Evolutionary conservation across 2,329 filamentous ascomycete species (phyloP), one percentile per base, ranked within the genome.

Genomic region (Ascomycota sp.): DNA sequence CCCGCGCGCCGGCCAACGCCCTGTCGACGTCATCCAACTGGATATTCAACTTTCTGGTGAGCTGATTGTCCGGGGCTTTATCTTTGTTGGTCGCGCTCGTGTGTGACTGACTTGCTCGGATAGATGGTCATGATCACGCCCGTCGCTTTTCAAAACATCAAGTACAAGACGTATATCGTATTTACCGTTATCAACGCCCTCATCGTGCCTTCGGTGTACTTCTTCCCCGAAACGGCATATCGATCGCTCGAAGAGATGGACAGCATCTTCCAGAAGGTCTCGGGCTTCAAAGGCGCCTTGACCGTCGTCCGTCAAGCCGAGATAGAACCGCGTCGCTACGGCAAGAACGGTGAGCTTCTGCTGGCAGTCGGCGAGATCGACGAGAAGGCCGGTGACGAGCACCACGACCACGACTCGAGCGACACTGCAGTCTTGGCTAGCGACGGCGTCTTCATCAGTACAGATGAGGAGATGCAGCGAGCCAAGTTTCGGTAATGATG

Each of bases 191-290:
- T 75, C 51, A 75, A 75, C 44, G 60, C 63, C 37, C 53, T 63
- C 38, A 69, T 71, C 44, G 56, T 70, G 0, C 66, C 67, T 0
- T 53, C 50, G 3, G 55, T 69, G 17, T 72, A 68, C 45, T 65
- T 68, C 48, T 74, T 67, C 48, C 70, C 70, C 1, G 71, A 75
- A 47, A 75, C 71, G 8, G 65, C 65, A 1, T 68, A 68, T 42
- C 59, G 70, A 25, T 67, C 62, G 2, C 59, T 76, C 13, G 70
- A 76, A 45, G 70, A 75, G 43, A 75, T 76, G 63, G 70, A 75
- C 40, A 52, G 49, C 38, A 72, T 75, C 41, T 74, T 73, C 50
- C 59, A 63, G 37, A 67, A 69, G 42, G 61, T 63, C 1, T 50
- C 52, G 15, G 63, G 64, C 3, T 41, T 45, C 31, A 36, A 36